Percentiles rank a stretch among this genome's conserved stretches.
Evolutionary conservation across 2,329 filamentous ascomycete genomes (phyloP).

Genomic region (Curvularia verruculosa): DNA sequence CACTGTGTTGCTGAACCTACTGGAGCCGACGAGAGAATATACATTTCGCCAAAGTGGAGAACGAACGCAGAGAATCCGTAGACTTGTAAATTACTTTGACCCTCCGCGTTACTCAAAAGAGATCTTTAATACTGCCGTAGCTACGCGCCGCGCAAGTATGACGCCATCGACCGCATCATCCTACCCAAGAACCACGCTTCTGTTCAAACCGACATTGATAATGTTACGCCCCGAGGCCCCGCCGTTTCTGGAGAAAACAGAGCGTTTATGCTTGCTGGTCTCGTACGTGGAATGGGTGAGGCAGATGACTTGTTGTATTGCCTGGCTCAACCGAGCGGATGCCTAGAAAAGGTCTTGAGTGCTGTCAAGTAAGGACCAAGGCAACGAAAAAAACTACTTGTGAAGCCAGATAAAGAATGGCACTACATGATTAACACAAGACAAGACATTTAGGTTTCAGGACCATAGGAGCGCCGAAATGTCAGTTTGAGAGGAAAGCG

Average conservation of each 20-base stretch:
- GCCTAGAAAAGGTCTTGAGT: not conserved
- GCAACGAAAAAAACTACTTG: not conserved
- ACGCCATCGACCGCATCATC: conserved; percentile 6
- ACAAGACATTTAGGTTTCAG: not conserved
- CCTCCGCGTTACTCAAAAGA: not conserved
- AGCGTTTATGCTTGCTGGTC: conserved; percentile 1
- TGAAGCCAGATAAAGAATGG: not conserved
- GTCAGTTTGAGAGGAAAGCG: not conserved
- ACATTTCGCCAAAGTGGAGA: conserved; percentile 2
- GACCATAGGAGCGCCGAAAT: not conserved
- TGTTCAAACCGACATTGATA: conserved; percentile 1
- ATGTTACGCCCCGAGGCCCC: not conserved
- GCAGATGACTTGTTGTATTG: not conserved
- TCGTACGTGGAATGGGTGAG: conserved; percentile 4
- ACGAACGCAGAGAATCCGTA: conserved; percentile 6
- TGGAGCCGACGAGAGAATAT: not conserved
- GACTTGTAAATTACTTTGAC: not conserved
- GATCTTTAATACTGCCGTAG: not conserved
- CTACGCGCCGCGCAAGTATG: conserved; percentile 4
- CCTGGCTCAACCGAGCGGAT: not conserved
- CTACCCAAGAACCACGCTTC: conserved; percentile 1
- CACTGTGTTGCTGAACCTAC: not conserved
- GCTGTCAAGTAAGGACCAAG: not conserved
- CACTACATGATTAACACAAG: not conserved
- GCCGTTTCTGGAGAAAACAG: conserved; percentile 1